Conservation (phyloP, 768 basidiomycete species). For the Sporobolomyces pararoseus region DNA sequence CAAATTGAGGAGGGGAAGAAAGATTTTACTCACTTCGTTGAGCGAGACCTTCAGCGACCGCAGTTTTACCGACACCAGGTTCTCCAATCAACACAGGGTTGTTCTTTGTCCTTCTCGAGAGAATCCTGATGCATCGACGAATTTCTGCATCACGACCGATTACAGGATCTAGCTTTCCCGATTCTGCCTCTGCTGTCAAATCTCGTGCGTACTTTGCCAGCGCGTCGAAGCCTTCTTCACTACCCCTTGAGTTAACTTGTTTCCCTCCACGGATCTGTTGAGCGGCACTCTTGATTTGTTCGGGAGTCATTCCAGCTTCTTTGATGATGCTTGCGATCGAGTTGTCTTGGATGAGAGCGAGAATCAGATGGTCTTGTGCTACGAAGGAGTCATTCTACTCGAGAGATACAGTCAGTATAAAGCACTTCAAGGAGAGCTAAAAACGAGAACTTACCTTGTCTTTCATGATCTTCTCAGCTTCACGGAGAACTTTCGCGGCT, state of each 20-base stretch:
- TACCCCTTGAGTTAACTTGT: conserved; percentile 75
- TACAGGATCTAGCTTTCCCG: conserved; percentile 53
- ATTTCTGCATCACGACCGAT: conserved; percentile 49
- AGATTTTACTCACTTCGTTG: conserved; percentile 59
- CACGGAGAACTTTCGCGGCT: conserved; percentile 63
- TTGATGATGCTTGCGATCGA: conserved; percentile 67
- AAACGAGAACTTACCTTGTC: conserved; percentile 48
- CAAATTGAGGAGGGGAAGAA: not conserved
- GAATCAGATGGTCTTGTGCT: conserved; percentile 84
- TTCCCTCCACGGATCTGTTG: conserved; percentile 76
- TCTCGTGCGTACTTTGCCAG: conserved; percentile 59
- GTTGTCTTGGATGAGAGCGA: conserved; percentile 73
- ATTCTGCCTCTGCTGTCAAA: conserved; percentile 48
- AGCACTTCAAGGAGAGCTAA: not conserved
- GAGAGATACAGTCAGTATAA: not conserved
- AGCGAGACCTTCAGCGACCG: conserved; percentile 90
- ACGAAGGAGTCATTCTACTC: conserved; percentile 74
- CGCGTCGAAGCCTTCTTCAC: conserved; percentile 91
- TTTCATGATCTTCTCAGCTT: conserved; percentile 72
- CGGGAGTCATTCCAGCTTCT: conserved; percentile 64
- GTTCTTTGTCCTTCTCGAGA: conserved; percentile 69
- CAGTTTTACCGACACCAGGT: conserved; percentile 90
- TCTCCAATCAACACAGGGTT: conserved; percentile 94
- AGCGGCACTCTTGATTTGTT: conserved; percentile 69
- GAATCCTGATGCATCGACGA: conserved; percentile 44